These are phyloP conservation scores for Tetrapisispora pingtungensis DNA, from an alignment of 805 yeast species.

Conservation along the genomic window DNA sequence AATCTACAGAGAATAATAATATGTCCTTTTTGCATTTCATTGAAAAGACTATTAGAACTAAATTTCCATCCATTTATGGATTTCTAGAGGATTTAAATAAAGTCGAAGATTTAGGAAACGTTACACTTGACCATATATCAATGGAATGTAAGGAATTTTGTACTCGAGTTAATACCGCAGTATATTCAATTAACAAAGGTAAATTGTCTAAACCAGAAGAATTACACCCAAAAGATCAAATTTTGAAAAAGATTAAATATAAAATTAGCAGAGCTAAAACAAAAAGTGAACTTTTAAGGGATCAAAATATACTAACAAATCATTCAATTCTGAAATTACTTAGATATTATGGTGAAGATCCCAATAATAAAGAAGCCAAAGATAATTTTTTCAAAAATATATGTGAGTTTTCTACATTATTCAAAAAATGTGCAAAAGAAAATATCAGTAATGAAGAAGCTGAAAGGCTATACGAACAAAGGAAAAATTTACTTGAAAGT, in stretches of 20 bases:
- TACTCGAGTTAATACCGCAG: slow-evolving; percentile 41
- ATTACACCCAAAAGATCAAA: slow-evolving; percentile 58
- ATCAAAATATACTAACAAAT: slow-evolving; percentile 42
- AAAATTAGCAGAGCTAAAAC: slow-evolving; percentile 45
- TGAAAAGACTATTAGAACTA: slow-evolving; percentile 53
- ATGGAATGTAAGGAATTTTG: slow-evolving; percentile 49
- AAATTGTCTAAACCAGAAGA: slow-evolving; percentile 50
- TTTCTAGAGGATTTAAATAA: slow-evolving; percentile 52
- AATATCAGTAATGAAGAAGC: slow-evolving; percentile 62
- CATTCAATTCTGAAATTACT: slow-evolving; percentile 47
- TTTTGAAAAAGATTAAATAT: slow-evolving; percentile 45
- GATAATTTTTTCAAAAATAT: slow-evolving; percentile 56
- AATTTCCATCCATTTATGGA: slow-evolving; percentile 52
- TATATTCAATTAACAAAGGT: slow-evolving; percentile 48
- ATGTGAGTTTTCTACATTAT: slow-evolving; percentile 48
- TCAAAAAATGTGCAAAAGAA: slow-evolving; percentile 54
- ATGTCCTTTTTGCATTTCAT: slow-evolving; percentile 67
- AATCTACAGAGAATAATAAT: slow-evolving; percentile 52
- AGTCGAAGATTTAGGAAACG: slow-evolving; percentile 45
- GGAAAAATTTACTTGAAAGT: slow-evolving; percentile 41
- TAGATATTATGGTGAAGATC: slow-evolving; percentile 66
- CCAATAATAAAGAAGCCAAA: slow-evolving; percentile 40
- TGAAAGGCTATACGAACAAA: slow-evolving; percentile 49
- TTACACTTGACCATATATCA: slow-evolving; percentile 53
- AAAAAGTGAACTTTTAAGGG: slow-evolving; percentile 40